Base-by-base conservation (phyloP, 371 early-diverging fungal genomes). In the Enteropsectra breve region DNA sequence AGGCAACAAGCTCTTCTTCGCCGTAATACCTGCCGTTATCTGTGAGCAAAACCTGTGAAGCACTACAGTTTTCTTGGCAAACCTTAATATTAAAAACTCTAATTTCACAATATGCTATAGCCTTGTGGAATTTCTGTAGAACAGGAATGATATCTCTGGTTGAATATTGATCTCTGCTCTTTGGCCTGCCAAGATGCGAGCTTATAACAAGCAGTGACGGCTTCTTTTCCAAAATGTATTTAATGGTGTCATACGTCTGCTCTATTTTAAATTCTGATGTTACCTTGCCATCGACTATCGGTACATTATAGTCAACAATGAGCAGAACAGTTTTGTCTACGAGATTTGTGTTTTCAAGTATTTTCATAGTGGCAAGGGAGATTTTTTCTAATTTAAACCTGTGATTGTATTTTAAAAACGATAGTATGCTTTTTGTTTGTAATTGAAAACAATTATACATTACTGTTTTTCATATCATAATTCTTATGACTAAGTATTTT, bases 11-110 rank as follows among this genome's bases (percentile, higher is more conserved):
- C 78, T 95, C 95, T 79, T 94, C 95, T 83, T 92, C 95, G 66
- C 87, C 84, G 79, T 95, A 92, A 87, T 88, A 95, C 67, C 97
- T 88, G 72, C 94, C 82, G 84, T 97, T 97, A 83, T 97, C 96
- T 70, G 94, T 81, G 26, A 97, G n/a, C n/a, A n/a, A n/a, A n/a
- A n/a, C n/a, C n/a, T n/a, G n/a, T n/a, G n/a, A n/a, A n/a, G n/a
- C n/a, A n/a, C n/a, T n/a, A n/a, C n/a, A n/a, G n/a, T n/a, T n/a
- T n/a, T n/a, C n/a, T n/a, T n/a, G n/a, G n/a, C n/a, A n/a, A n/a
- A n/a, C n/a, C n/a, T n/a, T n/a, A n/a, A n/a, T n/a, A n/a, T n/a
- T n/a, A n/a, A n/a, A n/a, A n/a, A n/a, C n/a, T n/a, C n/a, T n/a
- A n/a, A n/a, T n/a, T n/a, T n/a, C n/a, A n/a, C n/a, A n/a, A n/a